Percentiles rank a stretch among this genome's conserved stretches.
phyloP scores from a whole-genome alignment of 2,329 filamentous ascomycete genomes.

The Colletotrichum sp. region DNA sequence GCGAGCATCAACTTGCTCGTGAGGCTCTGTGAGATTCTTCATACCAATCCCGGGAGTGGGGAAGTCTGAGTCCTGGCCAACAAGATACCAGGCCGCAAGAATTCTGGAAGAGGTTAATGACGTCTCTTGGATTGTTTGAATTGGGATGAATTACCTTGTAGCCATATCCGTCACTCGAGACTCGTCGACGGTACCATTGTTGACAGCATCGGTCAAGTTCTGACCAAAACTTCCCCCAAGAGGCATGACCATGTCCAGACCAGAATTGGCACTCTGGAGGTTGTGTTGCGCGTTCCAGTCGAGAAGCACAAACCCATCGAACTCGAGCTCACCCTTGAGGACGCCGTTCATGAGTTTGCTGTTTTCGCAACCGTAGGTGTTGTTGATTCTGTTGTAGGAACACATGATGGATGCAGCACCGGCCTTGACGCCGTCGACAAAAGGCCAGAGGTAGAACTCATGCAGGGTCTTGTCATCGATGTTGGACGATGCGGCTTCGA shows the following conservation, averaged over 20 bases:
- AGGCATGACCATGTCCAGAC: slow-evolving; percentile 77
- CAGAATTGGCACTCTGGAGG: slow-evolving; percentile 64
- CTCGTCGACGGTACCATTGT: slow-evolving; percentile 62
- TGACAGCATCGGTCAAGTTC: slow-evolving; percentile 64
- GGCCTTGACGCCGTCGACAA: slow-evolving; percentile 69
- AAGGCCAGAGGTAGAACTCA: slow-evolving; percentile 73
- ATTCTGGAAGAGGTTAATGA: slow-evolving; percentile 55
- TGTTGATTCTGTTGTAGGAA: slow-evolving; percentile 75
- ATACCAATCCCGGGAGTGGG: slow-evolving; percentile 56
- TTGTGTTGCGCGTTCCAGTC: slow-evolving; percentile 75
- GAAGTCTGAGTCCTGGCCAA: slow-evolving; percentile 55
- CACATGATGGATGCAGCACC: slow-evolving; percentile 64
- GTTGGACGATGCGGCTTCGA: slow-evolving; percentile 58
- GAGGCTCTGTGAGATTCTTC: slow-evolving; percentile 62
- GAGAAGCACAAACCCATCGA: slow-evolving; percentile 35
- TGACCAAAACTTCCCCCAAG: slow-evolving; percentile 43
- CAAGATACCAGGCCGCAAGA: slow-evolving; percentile 64
- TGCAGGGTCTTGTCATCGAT: slow-evolving; percentile 67
- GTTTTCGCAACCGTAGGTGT: slow-evolving; percentile 74
- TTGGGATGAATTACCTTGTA: slow-evolving; percentile 32
- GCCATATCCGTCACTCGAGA: slow-evolving; percentile 66
- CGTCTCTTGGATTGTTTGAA: background rate
- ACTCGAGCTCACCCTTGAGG: slow-evolving; percentile 65
- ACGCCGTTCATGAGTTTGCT: slow-evolving; percentile 70
- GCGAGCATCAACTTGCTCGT: slow-evolving; percentile 53